Evolutionary conservation across 2,329 filamentous ascomycete genomes (phyloP), one percentile per base, ranked within the genome.

Genomic region (Exophiala dermatitidis): DNA sequence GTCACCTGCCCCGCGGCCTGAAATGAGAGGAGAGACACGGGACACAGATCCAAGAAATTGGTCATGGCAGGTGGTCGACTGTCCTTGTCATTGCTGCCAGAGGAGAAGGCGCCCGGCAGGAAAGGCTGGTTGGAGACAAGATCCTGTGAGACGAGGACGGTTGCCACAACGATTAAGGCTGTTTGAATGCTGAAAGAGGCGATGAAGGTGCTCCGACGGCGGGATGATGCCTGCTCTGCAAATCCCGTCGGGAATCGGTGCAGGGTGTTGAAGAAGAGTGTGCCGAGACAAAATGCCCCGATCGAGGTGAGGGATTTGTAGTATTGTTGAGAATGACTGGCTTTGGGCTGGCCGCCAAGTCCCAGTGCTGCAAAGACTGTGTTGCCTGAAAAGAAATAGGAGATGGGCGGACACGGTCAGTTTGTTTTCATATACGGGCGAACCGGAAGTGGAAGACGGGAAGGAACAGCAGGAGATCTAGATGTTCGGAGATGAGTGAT

Each of bases 311-410:
- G 65, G 3, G 70, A 71, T 57, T 73, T 73, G 56, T 69, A 67
- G 67, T 71, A 74, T 41, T 69, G 68, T 48, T 69, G 70, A 4
- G 64, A 61, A 32, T 71, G 70, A 34, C 67, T 66, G 31, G 63
- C 58, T n/a, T 52, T 40, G 5, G 71, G 71, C 54, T 72, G 70
- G 6, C 68, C 66, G 4, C 69, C 69, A n/a, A 62, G 64, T 42
- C 72, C 71, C 3, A 74, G 65, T 8, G 69, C 72, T 10, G 73
- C 65, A 58, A 73, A 74, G 45, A 74, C 64, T 4, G 69, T 69
- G 58, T 74, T 74, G 34, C 72, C 72, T 74, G 52, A 34, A 32
- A 19, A 40, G n/a, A 30, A 32, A 19, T 19, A 19, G 19, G 19
- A 19, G 19, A 19, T 19, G 19, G 19, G 19, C 19, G 19, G 19